Base-by-base conservation (phyloP, 164 flowering plant species). In the Liriodendron chinense region DNA sequence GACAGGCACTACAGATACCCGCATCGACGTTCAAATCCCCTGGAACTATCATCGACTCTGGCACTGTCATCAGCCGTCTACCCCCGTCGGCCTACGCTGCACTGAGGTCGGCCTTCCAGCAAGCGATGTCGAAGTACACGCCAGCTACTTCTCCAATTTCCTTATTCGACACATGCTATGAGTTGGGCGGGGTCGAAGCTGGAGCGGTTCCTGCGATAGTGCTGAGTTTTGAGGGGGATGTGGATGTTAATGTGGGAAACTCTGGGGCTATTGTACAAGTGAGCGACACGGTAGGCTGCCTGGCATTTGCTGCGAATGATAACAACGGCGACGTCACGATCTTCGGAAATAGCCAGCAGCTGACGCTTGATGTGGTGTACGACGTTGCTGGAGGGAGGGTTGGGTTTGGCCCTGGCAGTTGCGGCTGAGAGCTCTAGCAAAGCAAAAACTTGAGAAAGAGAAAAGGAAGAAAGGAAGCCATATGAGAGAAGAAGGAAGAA, bases 41-140 rank as follows among this genome's bases (percentile, higher is more conserved):
- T 1, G 85, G 78, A 1, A 79, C 81, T 0, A 75, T 84, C 0
- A 75, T 84, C 24, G 87, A 85, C 75, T 84, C 85, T 16, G 84
- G 87, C 21, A 84, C 83, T 1, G 78, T 82, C 72, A 82, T 84
- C 10, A 76, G 81, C 18, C 80, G 83, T 18, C 75, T 84, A 14
- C 83, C 83, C 18, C 74, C 78, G 10, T 25, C 77, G 16, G 79
- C 77, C 1, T 84, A 82, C 72, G 20, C 72, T 14, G 67, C 76
- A 5, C 79, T 82, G n/a, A 64, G 71, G 2, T n/a, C 78, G 1
- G 72, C 72, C 2, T 80, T 82, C 62, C 59, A 50, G 70, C 21
- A 34, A 6, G 21, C 7, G 20, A 76, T 84, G 82, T 22, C 72
- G 0, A 70, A 47, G 8, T 82, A 82, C 71, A 61, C 73, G 9